Base-by-base conservation (phyloP, 345 rosid species). In the Lumnitzera littorea region DNA sequence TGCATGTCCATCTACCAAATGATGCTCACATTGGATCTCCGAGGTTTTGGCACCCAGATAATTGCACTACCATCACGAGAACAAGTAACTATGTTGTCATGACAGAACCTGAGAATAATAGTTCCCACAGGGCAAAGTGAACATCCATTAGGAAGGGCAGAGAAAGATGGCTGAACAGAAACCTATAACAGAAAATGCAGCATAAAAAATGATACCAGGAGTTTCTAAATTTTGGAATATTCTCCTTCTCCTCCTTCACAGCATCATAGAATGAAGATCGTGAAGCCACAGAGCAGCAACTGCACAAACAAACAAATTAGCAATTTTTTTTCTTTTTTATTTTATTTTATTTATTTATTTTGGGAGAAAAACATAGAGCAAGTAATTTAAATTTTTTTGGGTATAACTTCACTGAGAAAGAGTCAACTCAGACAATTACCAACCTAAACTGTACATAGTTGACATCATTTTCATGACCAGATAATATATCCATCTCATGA, bases 1-100 rank as follows among this genome's bases (percentile, higher is more conserved):
- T 36, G 43, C 43, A 36, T 13, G 5, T 62, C 23, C 53, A 36
- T 51, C 24, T 51, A 53, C 14, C 49, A 53, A 20, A 10, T 47
- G 51, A 53, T 43, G 60, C 88, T 82, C 74, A 90, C 99, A 83
- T 90, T 82, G 63, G 78, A 83, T 84, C 88, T 83, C 60, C 96
- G 99, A 56, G 91, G 82, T 75, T 80, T 82, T 61, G 96, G 95
- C 66, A 82, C 88, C 97, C 97, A 94, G 58, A 94, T 94, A 61
- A 90, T 94, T 80, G 99, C 99, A 83, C 99, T 94, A 57, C 99
- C 99, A 76, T 94, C 99, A 64, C 97, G 95, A 76, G 99, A 94
- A 68, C 99, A 94, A 25, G 99, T 94, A 60, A 94, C 97, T 49
- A 94, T 90, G 82, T 85, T 84, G 80, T 90, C 96, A 67, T 88